These are phyloP conservation scores for Carallia brachiata DNA, from an alignment of 345 rosid genomes.

Conservation along the genomic window DNA sequence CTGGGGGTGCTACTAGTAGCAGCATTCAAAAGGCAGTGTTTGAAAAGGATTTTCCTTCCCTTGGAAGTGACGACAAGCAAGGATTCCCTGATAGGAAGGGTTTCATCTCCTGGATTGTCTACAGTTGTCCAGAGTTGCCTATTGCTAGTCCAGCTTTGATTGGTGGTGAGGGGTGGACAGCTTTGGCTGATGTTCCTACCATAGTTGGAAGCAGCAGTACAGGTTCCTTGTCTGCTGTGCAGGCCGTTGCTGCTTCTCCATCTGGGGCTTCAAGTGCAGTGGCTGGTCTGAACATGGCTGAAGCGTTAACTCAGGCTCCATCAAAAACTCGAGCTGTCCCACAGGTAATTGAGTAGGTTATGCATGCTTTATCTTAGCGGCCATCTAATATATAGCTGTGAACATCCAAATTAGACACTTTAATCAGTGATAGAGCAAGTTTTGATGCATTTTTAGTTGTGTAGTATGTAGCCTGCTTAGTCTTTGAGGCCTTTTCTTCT, in stretches of 20 bases:
- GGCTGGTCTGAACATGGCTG: constrained; percentile 73
- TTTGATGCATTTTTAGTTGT: neutral
- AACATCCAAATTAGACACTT: neutral
- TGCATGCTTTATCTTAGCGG: neutral
- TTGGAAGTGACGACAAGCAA: constrained; percentile 60
- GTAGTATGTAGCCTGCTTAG: no score
- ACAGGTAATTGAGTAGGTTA: constrained; percentile 37
- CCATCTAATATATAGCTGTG: no score
- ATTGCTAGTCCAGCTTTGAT: constrained; percentile 55
- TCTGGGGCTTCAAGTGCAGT: constrained; percentile 32
- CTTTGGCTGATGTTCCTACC: constrained; percentile 60
- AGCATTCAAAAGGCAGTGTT: constrained; percentile 45
- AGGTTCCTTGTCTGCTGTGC: constrained; percentile 38
- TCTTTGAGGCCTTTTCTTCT: constrained; percentile 11
- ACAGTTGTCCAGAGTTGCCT: constrained; percentile 55
- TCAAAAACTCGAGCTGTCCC: constrained; percentile 50
- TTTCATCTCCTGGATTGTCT: constrained; percentile 65
- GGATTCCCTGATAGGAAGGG: constrained; percentile 51
- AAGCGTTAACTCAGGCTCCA: constrained; percentile 73
- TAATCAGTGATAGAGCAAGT: neutral
- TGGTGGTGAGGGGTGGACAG: constrained; percentile 72
- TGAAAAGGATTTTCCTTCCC: constrained; percentile 76
- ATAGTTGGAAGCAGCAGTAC: constrained; percentile 44
- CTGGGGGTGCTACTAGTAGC: constrained; percentile 35
- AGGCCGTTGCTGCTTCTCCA: constrained; percentile 30